Percentiles rank a stretch among this genome's conserved stretches.
Evolutionary conservation across 2,329 filamentous ascomycete species (phyloP).

Genomic region (Stachybotrys elegans): DNA sequence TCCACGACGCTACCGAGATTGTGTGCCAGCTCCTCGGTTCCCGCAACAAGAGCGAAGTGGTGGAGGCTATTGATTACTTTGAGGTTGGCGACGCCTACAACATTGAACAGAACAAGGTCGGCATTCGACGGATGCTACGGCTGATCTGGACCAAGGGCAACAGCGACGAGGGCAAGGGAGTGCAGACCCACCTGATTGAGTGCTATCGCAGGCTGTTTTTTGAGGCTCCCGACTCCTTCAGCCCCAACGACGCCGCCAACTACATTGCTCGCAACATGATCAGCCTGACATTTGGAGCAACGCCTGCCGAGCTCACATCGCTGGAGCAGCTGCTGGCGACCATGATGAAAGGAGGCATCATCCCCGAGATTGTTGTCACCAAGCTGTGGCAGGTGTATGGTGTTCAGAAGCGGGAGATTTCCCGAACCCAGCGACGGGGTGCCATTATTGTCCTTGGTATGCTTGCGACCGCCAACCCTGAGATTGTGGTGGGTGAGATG

Average conservation of each 20-base stretch:
- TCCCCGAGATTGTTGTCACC: slow-evolving; percentile 78
- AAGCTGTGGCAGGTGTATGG: slow-evolving; percentile 99
- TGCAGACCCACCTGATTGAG: slow-evolving; percentile 93
- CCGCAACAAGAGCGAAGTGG: slow-evolving; percentile 96
- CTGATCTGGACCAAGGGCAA: slow-evolving; percentile 99
- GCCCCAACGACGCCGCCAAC: slow-evolving; percentile 83
- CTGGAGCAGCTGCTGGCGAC: slow-evolving; percentile 91
- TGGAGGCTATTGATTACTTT: slow-evolving; percentile 98
- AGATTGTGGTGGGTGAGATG: slow-evolving; percentile 92
- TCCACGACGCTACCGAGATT: slow-evolving; percentile 74
- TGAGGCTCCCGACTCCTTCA: slow-evolving; percentile 85
- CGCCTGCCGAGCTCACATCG: slow-evolving; percentile 89
- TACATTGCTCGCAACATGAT: slow-evolving; percentile 99
- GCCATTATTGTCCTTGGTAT: slow-evolving; percentile 96
- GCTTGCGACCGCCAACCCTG: slow-evolving; percentile 86
- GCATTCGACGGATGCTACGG: slow-evolving; percentile 91
- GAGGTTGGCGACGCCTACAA: slow-evolving; percentile 94
- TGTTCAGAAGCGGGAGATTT: slow-evolving; percentile 89
- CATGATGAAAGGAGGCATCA: slow-evolving; percentile 92
- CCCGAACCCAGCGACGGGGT: slow-evolving; percentile 81
- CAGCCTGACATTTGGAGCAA: slow-evolving; percentile 92
- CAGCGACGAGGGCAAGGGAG: slow-evolving; percentile 96
- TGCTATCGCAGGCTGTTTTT: slow-evolving; percentile 96
- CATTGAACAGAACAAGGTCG: slow-evolving; percentile 84
- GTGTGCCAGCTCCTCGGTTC: slow-evolving; percentile 87